Base-by-base conservation (phyloP, 495 filamentous ascomycete genomes). In the Saxophila tyrrhenica region DNA sequence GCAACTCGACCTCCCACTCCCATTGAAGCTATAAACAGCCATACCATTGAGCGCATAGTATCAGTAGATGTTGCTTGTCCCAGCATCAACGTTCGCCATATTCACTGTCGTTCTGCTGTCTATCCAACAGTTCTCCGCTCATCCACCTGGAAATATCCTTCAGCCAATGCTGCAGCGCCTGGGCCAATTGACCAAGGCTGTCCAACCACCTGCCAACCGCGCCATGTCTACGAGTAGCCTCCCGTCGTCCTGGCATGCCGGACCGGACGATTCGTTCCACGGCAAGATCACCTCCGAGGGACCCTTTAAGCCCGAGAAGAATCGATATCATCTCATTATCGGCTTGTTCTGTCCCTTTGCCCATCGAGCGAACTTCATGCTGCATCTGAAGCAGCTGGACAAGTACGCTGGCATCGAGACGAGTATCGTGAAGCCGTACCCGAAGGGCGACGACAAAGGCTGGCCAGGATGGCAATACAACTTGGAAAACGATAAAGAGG, bases 331-430 rank as follows among this genome's bases (percentile, higher is more conserved):
- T 49, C 53, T 71, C 3, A 67, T 67, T 45, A 68, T 71, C 23
- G 69, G 75, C 8, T 67, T 76, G 19, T 79, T 78, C 67, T 79
- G 77, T 55, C 78, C 76, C 23, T 81, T 77, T 48, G 69, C 69
- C 21, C 69, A 70, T 61, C 61, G 76, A n/a, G 75, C 56, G 7
- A 74, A 75, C 51, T 65, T 77, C 44, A 61, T 66, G 5, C 56
- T 65, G 1, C 57, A 64, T 25, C 60, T 71, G 39, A 65, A 65
- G 48, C 59, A 62, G 32, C 58, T 71, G 15, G 60, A 64, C 17
- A 51, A 63, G 50, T 58, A 67, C 53, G 56, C 53, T 2, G 53
- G 52, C 52, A 70, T 71, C 51, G 57, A 66, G 24, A 50, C 67
- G 16, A 61, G 58, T 7, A 61, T 71, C 29, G 67, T 71, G 8